Conservation (phyloP, 2,329 filamentous ascomycete species). For the Hymenoscyphus fructigenus region DNA sequence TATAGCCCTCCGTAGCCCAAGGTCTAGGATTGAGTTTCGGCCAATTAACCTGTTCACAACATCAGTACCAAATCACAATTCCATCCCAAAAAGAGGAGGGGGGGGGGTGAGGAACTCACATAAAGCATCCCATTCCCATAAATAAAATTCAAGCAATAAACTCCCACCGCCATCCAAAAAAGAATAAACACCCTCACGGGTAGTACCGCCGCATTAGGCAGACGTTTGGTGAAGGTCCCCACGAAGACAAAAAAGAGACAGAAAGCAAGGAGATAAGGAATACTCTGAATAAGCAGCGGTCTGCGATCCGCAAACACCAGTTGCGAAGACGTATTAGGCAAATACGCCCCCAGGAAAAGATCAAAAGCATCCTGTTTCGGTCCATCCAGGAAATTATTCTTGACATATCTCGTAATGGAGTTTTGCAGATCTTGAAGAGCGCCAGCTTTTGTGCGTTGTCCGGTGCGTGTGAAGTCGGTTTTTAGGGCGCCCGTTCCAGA, state of each 20-base stretch:
- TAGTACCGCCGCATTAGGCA: conserved; percentile 74
- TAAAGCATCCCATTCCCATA: conserved; percentile 86
- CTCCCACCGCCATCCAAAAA: conserved; percentile 70
- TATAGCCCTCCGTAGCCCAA: conserved; percentile 83
- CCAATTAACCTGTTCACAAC: conserved; percentile 80
- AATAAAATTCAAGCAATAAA: conserved; percentile 76
- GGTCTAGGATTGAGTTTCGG: conserved; percentile 89
- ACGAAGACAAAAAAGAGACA: conserved; percentile 81
- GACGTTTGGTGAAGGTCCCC: conserved; percentile 67
- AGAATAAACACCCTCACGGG: conserved; percentile 80
- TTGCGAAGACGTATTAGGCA: conserved; percentile 69
- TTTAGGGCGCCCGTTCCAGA: conserved; percentile 96
- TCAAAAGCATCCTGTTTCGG: conserved; percentile 95
- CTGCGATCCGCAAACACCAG: conserved; percentile 81
- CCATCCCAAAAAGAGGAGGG: conserved; percentile 12
- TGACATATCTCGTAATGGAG: conserved; percentile 82
- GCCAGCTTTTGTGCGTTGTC: conserved; percentile 80
- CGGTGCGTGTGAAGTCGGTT: conserved; percentile 95
- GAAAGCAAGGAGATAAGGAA: conserved; percentile 78
- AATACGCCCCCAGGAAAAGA: conserved; percentile 84
- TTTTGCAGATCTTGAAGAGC: conserved; percentile 85
- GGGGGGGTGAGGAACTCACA: conserved; percentile 57
- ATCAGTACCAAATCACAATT: conserved; percentile 9
- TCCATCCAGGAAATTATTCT: conserved; percentile 94
- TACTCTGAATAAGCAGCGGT: conserved; percentile 85